These are phyloP conservation scores for Musa balbisiana DNA, from an alignment of 202 grass and related monocot species.

Conservation along the genomic window DNA sequence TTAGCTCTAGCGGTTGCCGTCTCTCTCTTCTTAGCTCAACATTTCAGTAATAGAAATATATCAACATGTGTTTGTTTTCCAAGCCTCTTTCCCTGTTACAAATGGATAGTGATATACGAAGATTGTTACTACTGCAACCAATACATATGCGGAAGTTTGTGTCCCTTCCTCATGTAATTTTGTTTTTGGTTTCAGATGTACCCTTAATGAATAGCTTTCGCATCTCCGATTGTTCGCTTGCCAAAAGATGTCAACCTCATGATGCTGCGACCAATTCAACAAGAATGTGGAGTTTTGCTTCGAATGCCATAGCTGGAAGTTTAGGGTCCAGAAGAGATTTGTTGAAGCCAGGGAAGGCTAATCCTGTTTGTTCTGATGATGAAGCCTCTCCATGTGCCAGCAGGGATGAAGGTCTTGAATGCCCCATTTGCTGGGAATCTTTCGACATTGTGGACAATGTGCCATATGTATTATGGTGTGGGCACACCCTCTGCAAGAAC, in stretches of 20 bases:
- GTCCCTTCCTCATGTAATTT: neutral
- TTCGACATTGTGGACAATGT: conserved; percentile 6
- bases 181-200: neutral
- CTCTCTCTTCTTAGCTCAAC: too few relatives aligned
- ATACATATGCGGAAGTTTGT: neutral
- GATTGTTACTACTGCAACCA: too few relatives aligned
- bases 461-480: conserved; percentile 8
- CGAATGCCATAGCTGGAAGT: conserved; percentile 1
- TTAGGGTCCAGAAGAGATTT: neutral
- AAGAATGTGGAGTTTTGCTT: conserved; percentile 8
- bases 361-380: neutral
- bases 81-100: neutral
- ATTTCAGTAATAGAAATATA: too few relatives aligned
- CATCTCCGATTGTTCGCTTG: neutral
- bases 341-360: neutral
- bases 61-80: neutral
- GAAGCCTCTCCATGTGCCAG: neutral
- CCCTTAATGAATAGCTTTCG: neutral
- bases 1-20: neutral
- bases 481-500: conserved; percentile 8
- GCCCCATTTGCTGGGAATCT: conserved; percentile 5
- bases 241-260: neutral
- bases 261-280: neutral
- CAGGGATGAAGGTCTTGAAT: conserved; percentile 6
- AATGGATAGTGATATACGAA: neutral